Conservation (phyloP, 2,329 filamentous ascomycete species). For the Bipolaris oryzae region DNA sequence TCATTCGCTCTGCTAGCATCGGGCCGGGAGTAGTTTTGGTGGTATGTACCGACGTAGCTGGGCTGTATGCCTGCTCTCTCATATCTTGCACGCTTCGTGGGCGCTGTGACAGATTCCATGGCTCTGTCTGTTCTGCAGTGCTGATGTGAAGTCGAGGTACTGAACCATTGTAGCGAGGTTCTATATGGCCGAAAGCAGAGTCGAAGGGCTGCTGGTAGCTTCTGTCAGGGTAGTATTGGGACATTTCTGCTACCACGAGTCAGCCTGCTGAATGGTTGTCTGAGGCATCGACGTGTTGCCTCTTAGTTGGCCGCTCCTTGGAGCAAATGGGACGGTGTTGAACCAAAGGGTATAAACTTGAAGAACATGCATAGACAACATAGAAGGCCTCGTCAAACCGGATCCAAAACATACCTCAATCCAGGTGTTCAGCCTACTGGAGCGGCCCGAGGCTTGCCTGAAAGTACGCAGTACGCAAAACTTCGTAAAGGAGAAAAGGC, state of each 20-base stretch:
- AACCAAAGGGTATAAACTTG: background rate
- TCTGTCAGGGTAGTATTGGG: conserved; percentile 30
- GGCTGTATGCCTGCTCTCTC: conserved; percentile 23
- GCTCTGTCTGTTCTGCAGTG: conserved; percentile 14
- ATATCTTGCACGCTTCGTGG: conserved; percentile 18
- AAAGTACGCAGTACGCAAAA: conserved; percentile 26
- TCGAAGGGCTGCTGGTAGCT: conserved; percentile 21
- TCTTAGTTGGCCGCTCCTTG: background rate
- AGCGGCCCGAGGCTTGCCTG: conserved; percentile 42
- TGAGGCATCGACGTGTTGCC: conserved; percentile 11
- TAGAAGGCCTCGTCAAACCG: conserved; percentile 1
- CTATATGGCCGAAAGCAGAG: conserved; percentile 21
- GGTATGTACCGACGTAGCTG: conserved; percentile 22
- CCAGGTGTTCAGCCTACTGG: conserved; percentile 16
- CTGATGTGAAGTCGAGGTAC: conserved; percentile 17
- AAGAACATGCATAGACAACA: background rate
- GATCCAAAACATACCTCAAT: conserved; percentile 11
- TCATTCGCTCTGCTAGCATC: conserved; percentile 6
- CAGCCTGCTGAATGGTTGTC: conserved; percentile 26
- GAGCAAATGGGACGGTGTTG: background rate
- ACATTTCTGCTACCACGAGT: conserved; percentile 37
- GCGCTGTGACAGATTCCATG: conserved; percentile 25
- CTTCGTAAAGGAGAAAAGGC: conserved; percentile 23
- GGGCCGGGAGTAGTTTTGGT: conserved; percentile 17
- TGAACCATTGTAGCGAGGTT: conserved; percentile 16